Base-by-base conservation (phyloP, 2,329 filamentous ascomycete species). In the Trichophyton mentagrophytes region DNA sequence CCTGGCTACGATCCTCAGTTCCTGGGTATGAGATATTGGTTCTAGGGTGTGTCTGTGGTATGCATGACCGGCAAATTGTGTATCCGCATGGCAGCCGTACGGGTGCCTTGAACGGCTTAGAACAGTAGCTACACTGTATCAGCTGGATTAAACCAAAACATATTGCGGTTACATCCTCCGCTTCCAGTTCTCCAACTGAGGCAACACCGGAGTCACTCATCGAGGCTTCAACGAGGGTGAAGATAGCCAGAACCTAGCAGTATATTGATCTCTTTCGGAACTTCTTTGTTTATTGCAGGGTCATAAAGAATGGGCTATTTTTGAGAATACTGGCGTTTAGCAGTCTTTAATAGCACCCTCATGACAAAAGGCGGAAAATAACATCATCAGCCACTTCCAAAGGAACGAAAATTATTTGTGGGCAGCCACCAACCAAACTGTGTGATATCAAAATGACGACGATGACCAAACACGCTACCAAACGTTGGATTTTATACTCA, bases 31-130 rank as follows among this genome's bases (percentile, higher is more conserved):
- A 87, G 61, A 95, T 88, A 63, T 89, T 84, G 56, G 77, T 77
- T 51, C 90, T 82, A 15, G 79, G 71, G 67, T 86, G 82, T 1
- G 84, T 74, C 55, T 82, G 74, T 1, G 90, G 90, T 1, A 95
- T 74, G 72, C 91, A 96, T 57, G 73, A 72, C 67, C 81, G 84
- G 74, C 91, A 96, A 9, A 95, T 73, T 9, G 85, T 86, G 68
- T 86, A 83, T 30, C 90, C 90, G 70, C 91, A 96, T 3, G 90
- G 90, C 3, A 96, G 76, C 0, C 88, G 88, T 61, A 90, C 79
- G 3, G 90, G 88, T 7, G 83, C 78, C 53, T 75, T 78, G 33
- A 93, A 77, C 0, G 87, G 85, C 49, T 77, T 77, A 2, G 85
- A 88, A 72, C 91, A 96, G 64, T 81, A 76, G 9, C 80, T 80